A percentile compares a stretch with the other conserved stretches of the same genome.
Conservation (phyloP, 176 grass and related monocot species). For the Cocos nucifera region DNA sequence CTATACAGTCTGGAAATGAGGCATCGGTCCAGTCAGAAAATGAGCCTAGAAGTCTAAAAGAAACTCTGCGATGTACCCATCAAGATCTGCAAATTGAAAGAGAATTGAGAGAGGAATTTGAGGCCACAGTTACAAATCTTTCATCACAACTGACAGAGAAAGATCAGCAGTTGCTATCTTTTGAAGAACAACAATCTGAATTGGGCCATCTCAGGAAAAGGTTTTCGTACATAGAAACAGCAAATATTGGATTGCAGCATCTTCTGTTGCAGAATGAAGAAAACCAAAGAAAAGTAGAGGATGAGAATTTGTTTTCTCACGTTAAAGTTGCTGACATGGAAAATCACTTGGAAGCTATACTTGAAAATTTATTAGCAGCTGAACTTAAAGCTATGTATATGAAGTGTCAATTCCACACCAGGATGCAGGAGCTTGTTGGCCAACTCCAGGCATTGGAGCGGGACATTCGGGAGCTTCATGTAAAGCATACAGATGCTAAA, state of each 20-base stretch:
- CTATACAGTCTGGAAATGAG: constrained; percentile 51
- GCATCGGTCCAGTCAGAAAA: constrained; percentile 54
- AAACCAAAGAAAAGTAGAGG: constrained; percentile 36
- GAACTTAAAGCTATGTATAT: constrained; percentile 70
- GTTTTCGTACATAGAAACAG: constrained; percentile 41
- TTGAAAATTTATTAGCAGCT: constrained; percentile 46
- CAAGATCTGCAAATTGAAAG: constrained; percentile 35
- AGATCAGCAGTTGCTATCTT: constrained; percentile 57
- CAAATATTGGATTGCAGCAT: constrained; percentile 62
- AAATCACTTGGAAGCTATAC: constrained; percentile 40
- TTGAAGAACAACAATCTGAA: constrained; percentile 58
- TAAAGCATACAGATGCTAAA: constrained; percentile 29
- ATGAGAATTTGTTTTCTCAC: constrained; percentile 32
- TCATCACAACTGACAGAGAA: constrained; percentile 55
- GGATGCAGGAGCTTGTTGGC: constrained; percentile 25
- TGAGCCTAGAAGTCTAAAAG: constrained; percentile 40
- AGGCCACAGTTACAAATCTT: constrained; percentile 52
- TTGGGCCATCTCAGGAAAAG: constrained; percentile 35
- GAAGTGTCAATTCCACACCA: constrained; percentile 30
- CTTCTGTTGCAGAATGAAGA: constrained; percentile 47
- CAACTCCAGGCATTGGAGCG: constrained; percentile 42
- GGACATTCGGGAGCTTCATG: constrained; percentile 42
- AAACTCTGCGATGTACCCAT: constrained; percentile 15
- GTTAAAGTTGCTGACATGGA: constrained; percentile 37
- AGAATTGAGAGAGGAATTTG: constrained; percentile 48